Conservation (phyloP, 345 rosid species). For the Kandelia obovata region DNA sequence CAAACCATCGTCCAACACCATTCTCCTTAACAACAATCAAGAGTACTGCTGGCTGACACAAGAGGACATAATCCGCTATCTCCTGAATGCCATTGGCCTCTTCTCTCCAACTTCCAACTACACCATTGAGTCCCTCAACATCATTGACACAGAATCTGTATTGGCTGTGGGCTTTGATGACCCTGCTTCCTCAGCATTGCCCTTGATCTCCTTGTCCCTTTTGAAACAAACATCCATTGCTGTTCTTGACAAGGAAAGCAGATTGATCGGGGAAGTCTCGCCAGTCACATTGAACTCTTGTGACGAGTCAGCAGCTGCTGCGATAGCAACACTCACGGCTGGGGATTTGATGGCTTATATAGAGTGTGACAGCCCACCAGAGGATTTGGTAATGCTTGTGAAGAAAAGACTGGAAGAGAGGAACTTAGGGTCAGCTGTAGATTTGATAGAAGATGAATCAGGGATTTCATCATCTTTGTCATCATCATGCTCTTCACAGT, state of each 20-base stretch:
- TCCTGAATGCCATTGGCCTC: conserved; percentile 47
- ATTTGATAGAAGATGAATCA: conserved; percentile 44
- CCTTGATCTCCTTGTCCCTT: conserved; percentile 35
- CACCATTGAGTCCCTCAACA: conserved; percentile 44
- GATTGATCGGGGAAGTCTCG: conserved; percentile 50
- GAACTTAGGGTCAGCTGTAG: conserved; percentile 32
- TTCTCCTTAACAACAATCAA: conserved; percentile 34
- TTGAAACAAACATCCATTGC: conserved; percentile 48
- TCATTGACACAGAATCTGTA: conserved; percentile 34
- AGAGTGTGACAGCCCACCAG: conserved; percentile 44
- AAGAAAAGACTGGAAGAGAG: conserved; percentile 44
- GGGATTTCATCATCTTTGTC: conserved; percentile 26
- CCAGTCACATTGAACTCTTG: conserved; percentile 42
- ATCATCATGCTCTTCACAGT: conserved; percentile 22
- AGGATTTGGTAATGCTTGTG: conserved; percentile 40
- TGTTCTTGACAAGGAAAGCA: conserved; percentile 33
- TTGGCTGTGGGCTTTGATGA: conserved; percentile 41
- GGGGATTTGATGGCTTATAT: conserved; percentile 60
- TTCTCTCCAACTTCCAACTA: conserved; percentile 37
- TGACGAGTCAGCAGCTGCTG: conserved; percentile 41
- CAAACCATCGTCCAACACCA: conserved; percentile 20
- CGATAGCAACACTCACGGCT: conserved; percentile 46
- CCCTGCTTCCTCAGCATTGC: conserved; percentile 38
- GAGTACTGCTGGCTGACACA: conserved; percentile 65
- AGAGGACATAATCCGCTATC: conserved; percentile 58